A percentile compares a stretch with the other conserved stretches of the same genome.
These are phyloP conservation scores for Phytophthora chlamydospora DNA, from an alignment of 352 stramenopile genomes.

Conservation along the genomic window DNA sequence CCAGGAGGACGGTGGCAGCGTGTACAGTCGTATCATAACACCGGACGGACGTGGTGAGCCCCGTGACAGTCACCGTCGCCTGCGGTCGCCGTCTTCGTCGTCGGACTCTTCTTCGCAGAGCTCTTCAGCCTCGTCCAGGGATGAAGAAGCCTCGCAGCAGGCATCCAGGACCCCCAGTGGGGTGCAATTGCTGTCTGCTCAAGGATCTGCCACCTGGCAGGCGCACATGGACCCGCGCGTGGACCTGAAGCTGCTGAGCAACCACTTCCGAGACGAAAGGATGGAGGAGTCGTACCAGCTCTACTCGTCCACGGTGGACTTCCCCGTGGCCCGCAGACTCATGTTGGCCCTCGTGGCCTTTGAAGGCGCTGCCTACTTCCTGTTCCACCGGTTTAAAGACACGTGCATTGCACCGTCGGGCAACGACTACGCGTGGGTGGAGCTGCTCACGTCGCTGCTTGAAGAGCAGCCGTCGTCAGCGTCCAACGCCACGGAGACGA, in stretches of 20 bases:
- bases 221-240: constrained; percentile 58
- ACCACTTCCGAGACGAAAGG: constrained; percentile 72
- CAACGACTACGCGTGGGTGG: constrained; percentile 38
- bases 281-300: constrained; percentile 84
- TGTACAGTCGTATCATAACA: constrained; percentile 18
- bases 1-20: constrained; percentile 12
- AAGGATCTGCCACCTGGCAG: constrained; percentile 50
- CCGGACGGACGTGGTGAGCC: constrained; percentile 5
- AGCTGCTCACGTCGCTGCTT: constrained; percentile 25
- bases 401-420: constrained; percentile 42
- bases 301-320: constrained; percentile 74
- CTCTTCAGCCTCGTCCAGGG: constrained; percentile 19
- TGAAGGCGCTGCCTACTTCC: constrained; percentile 61
- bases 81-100: constrained; percentile 18
- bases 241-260: constrained; percentile 63
- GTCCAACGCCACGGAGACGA: constrained; percentile 18
- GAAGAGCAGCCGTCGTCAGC: constrained; percentile 10
- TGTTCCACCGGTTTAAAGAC: constrained; percentile 52
- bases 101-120: constrained; percentile 27
- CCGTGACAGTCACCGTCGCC: background rate
- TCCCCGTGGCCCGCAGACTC: constrained; percentile 60
- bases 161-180: constrained; percentile 16
- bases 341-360: constrained; percentile 66
- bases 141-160: constrained; percentile 1
- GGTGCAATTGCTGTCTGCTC: constrained; percentile 42